Evolutionary conservation across 371 early-diverging fungal species (phyloP).

Genomic region (Mortierella sp.): DNA sequence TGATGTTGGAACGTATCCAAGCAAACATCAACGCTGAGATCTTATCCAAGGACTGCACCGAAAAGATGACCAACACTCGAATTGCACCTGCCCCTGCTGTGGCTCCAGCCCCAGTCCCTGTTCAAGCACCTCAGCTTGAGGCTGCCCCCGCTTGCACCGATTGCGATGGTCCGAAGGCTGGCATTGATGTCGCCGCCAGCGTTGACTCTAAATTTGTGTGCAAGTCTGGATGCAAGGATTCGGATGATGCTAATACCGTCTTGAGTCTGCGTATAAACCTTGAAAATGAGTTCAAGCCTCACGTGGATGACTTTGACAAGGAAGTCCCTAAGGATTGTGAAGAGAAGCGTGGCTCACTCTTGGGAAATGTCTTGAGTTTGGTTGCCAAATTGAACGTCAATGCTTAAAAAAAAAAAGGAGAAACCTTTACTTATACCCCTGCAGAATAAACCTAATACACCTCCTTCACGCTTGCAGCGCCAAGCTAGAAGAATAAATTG

Average conservation of each 20-base stretch:
- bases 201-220: conserved; percentile 49
- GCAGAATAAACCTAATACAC: too few species aligned
- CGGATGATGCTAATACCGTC: conserved; percentile 32
- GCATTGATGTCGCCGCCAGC: conserved; percentile 21
- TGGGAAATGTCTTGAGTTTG: conserved; percentile 13
- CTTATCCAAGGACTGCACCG: conserved; percentile 55
- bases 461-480: too few species aligned
- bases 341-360: conserved; percentile 9
- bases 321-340: conserved; percentile 27
- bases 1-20: conserved; percentile 39
- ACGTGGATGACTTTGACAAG: conserved; percentile 26
- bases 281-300: conserved; percentile 22
- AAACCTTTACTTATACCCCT: conserved; percentile 1
- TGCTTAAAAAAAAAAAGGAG: neutral
- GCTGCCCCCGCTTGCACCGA: neutral
- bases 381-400: neutral
- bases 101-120: conserved; percentile 7
- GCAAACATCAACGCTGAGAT: conserved; percentile 37
- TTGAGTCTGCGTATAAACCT: conserved; percentile 27
- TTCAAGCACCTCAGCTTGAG: neutral
- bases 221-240: conserved; percentile 37
- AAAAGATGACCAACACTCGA: conserved; percentile 50
- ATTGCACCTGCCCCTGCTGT: conserved; percentile 23
- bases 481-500: too few species aligned
- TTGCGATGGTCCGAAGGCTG: neutral